These are phyloP conservation scores for Neurospora sp. DNA, from an alignment of 495 filamentous ascomycete species.

Conservation along the genomic window DNA sequence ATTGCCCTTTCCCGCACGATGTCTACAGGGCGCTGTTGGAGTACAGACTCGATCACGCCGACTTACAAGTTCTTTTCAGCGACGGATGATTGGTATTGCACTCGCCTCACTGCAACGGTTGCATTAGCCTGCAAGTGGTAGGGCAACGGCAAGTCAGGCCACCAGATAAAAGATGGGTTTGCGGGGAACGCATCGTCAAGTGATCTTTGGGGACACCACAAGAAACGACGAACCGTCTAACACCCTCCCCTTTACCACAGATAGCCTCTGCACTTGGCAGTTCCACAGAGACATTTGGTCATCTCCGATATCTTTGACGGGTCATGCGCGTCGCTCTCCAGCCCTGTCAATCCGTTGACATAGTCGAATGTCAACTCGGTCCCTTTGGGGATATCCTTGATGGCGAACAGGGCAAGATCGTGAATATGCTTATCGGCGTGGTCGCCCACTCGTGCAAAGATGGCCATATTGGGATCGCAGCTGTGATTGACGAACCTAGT, in stretches of 20 bases:
- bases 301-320: conserved; percentile 33
- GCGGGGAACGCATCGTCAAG: background rate
- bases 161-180: background rate
- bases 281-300: conserved; percentile 60
- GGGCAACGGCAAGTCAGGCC: background rate
- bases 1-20: background rate
- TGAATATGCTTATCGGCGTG: conserved; percentile 67
- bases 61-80: background rate
- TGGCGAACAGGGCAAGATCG: conserved; percentile 79
- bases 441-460: conserved; percentile 73
- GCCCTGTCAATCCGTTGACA: conserved; percentile 42
- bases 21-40: background rate
- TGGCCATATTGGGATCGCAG: conserved; percentile 63
- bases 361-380: conserved; percentile 89
- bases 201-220: background rate
- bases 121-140: background rate
- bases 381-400: conserved; percentile 52
- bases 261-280: conserved; percentile 53
- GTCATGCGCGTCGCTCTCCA: conserved; percentile 39
- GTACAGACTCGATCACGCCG: background rate
- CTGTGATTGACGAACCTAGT: conserved; percentile 69
- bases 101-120: background rate
- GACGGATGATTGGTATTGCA: background rate
- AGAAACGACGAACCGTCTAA: background rate
- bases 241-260: conserved; percentile 43